phyloP scores from a whole-genome alignment of 1,139 yeast species.

The Pneumocystis wakefieldiae region DNA sequence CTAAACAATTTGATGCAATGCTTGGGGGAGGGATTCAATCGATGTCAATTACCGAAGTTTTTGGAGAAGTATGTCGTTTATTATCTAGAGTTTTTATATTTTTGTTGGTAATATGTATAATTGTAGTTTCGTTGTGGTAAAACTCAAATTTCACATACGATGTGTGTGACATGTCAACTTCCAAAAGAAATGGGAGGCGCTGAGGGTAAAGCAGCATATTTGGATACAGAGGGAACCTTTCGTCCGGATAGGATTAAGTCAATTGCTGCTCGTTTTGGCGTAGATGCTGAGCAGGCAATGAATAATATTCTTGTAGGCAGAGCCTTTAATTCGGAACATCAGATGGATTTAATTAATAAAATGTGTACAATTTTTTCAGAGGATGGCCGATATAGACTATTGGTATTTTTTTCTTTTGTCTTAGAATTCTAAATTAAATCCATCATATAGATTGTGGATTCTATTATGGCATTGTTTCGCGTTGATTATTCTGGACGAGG shows the following conservation, averaged over 20 bases:
- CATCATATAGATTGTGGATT: constrained; percentile 30
- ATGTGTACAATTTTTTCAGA: constrained; percentile 36
- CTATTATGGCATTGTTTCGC: constrained; percentile 48
- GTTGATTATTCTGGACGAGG: constrained; percentile 44
- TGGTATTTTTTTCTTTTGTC: constrained; percentile 18
- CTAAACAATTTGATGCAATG: constrained; percentile 37
- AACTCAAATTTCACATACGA: constrained; percentile 44
- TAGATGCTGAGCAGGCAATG: constrained; percentile 32
- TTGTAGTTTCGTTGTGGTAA: constrained; percentile 30
- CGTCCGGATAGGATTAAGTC: constrained; percentile 41
- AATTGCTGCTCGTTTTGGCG: constrained; percentile 40
- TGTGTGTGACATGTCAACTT: constrained; percentile 45
- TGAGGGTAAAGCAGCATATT: constrained; percentile 47
- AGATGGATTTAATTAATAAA: constrained; percentile 41
- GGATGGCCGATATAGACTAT: constrained; percentile 31
- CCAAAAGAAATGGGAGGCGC: constrained; percentile 43
- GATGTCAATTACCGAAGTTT: constrained; percentile 48
- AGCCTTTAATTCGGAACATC: constrained; percentile 47
- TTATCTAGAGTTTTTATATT: neutral
- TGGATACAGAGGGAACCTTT: constrained; percentile 42
- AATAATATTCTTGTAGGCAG: constrained; percentile 44
- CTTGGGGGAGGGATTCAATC: constrained; percentile 42
- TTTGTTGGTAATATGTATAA: neutral
- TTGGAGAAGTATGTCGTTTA: constrained; percentile 38
- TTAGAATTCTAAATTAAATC: constrained; percentile 1